Percentiles rank a stretch among this genome's conserved stretches.
phyloP scores from a whole-genome alignment of 305 asterid species.

The Solanum hybrid region DNA sequence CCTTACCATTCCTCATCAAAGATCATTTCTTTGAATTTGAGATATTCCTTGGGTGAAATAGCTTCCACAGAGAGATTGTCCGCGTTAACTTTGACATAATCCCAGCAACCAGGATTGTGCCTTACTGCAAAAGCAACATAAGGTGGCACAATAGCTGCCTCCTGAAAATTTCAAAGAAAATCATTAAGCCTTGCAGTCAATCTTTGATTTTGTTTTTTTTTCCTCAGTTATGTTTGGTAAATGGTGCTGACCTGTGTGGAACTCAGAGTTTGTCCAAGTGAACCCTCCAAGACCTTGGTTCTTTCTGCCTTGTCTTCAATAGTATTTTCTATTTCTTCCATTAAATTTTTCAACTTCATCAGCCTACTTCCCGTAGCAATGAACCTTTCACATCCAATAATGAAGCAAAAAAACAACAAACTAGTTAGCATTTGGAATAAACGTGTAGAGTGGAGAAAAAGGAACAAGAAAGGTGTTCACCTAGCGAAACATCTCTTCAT shows the following conservation, averaged over 20 bases:
- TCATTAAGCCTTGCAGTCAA: not conserved
- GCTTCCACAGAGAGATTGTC: constrained; percentile 39
- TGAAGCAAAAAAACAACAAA: not conserved
- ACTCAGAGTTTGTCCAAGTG: constrained; percentile 48
- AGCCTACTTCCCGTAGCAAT: constrained; percentile 51
- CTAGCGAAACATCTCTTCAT: constrained; percentile 66
- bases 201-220: not conserved
- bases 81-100: constrained; percentile 56
- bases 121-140: constrained; percentile 63
- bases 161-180: constrained; percentile 33
- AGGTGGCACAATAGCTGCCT: constrained; percentile 72
- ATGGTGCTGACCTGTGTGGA: constrained; percentile 47
- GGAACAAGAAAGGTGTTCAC: constrained; percentile 14
- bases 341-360: constrained; percentile 49
- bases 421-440: not conserved
- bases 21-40: constrained; percentile 53
- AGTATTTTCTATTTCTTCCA: constrained; percentile 58
- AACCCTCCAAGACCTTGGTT: constrained; percentile 43
- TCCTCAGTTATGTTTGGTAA: not conserved
- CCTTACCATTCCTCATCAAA: constrained; percentile 57
- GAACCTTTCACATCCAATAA: constrained; percentile 34
- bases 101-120: constrained; percentile 63
- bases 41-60: constrained; percentile 47
- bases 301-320: constrained; percentile 62
- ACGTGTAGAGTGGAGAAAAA: not conserved